These are phyloP conservation scores for Exophiala lecanii-corni DNA, from an alignment of 2,329 filamentous ascomycete genomes.

Conservation along the genomic window DNA sequence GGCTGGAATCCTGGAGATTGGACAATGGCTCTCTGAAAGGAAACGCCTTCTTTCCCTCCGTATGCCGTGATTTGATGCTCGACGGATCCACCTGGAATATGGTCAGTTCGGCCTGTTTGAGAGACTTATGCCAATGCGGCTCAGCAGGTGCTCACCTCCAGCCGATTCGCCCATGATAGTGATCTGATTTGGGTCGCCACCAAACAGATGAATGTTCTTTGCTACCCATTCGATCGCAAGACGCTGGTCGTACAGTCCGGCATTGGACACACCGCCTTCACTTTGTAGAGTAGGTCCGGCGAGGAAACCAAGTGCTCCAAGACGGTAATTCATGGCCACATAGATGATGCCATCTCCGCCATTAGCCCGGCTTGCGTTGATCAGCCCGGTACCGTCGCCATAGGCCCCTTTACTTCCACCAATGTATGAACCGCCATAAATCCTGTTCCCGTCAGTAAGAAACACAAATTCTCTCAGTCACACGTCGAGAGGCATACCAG, in stretches of 20 bases:
- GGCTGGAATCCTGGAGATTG: conserved; percentile 42
- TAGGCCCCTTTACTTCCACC: conserved; percentile 35
- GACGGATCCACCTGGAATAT: conserved; percentile 43
- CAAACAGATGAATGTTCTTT: conserved; percentile 51
- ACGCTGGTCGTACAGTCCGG: conserved; percentile 50
- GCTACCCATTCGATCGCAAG: conserved; percentile 57
- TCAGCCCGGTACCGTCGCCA: conserved; percentile 37
- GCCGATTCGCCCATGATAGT: conserved; percentile 51
- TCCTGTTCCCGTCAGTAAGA: conserved; percentile 27
- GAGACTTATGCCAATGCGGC: conserved; percentile 11
- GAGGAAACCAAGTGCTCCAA: conserved; percentile 48
- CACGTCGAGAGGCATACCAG: conserved; percentile 30
- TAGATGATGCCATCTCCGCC: conserved; percentile 40
- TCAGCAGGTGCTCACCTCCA: conserved; percentile 34
- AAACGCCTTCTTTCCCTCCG: conserved; percentile 35
- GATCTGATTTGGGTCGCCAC: conserved; percentile 48
- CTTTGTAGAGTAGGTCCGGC: conserved; percentile 40
- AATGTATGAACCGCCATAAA: conserved; percentile 49
- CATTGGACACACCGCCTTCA: conserved; percentile 44
- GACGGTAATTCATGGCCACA: conserved; percentile 46
- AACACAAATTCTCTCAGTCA: no score
- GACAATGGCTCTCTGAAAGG: conserved; percentile 39
- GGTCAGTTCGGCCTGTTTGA: background rate
- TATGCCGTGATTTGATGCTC: conserved; percentile 54
- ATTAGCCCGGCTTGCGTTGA: conserved; percentile 39